Evolutionary conservation across 352 stramenopile genomes (phyloP), one percentile per base, ranked within the genome.

Genomic region (Nothophytophthora sp.): DNA sequence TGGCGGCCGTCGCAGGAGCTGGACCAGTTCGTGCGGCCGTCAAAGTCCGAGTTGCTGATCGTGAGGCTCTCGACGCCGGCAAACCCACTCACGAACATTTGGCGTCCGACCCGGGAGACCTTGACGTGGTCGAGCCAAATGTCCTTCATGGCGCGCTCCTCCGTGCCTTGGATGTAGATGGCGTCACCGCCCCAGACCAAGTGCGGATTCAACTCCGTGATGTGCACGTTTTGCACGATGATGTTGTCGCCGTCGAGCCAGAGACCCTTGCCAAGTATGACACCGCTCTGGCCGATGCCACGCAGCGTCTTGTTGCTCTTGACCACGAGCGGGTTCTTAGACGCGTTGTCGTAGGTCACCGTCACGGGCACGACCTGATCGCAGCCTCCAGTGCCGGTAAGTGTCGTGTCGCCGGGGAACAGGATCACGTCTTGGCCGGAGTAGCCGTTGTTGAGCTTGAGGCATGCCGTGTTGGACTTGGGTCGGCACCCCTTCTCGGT

Each of bases 121-220:
- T 72, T 74, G 24, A 82, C 55, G 47, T 84, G 73, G 34, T 84
- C 70, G 36, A 81, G 38, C 73, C 63, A 84, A 37, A 61, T 44
- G 18, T 61, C 55, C 28, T 54, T 55, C 50, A 60, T 42, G 4
- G 50, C 43, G 34, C 50, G 45, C 3, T 52, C 61, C 3, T 60
- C 36, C 0, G 42, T 63, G 20, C 63, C 63, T 16, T 61, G 51
- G 1, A 60, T n/a, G 47, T 58, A 63, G 13, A 67, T 55, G 23
- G 59, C 59, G 25, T 67, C 58, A 29, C 51, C 58, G 19, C 57
- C 51, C 58, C 58, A 67, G 18, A 80, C 48, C 3, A 63, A 47
- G 36, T 80, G 70, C 23, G 70, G 54, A 32, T 77, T 81, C n/a
- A 80, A 29, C 28, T 80, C 59, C 8, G 37, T 56, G 18, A 73